These are phyloP conservation scores for Phytophthora pistaciae DNA, from an alignment of 352 stramenopile genomes.

Conservation along the genomic window DNA sequence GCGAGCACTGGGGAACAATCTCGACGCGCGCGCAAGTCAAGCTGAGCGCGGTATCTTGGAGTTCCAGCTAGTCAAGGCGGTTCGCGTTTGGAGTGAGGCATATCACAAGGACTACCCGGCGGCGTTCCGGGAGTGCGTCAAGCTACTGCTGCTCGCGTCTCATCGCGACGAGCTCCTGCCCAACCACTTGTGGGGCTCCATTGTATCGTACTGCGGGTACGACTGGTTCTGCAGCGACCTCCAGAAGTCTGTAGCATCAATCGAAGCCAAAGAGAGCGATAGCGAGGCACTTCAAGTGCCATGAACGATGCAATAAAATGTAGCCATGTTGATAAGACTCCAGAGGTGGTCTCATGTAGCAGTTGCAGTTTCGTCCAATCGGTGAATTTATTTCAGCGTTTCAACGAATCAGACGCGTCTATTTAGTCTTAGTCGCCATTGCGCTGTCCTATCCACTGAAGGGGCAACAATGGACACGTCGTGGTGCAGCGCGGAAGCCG, in stretches of 20 bases:
- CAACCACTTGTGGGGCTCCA: constrained; percentile 49
- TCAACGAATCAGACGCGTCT: constrained; percentile 22
- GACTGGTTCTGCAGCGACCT: constrained; percentile 45
- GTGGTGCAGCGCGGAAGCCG: constrained; percentile 10
- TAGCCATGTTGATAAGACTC: constrained; percentile 5
- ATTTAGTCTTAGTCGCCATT: constrained; percentile 2
- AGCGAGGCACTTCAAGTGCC: constrained; percentile 6
- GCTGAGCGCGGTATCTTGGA: constrained; percentile 52
- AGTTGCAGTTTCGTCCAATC: constrained; percentile 24
- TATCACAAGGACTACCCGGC: constrained; percentile 53
- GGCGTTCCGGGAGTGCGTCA: constrained; percentile 48
- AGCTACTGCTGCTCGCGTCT: constrained; percentile 45
- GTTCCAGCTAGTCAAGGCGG: constrained; percentile 40
- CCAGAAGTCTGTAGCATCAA: constrained; percentile 6
- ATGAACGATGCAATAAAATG: constrained; percentile 13
- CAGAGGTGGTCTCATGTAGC: background rate
- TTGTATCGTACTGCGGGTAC: constrained; percentile 57
- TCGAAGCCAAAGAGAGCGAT: constrained; percentile 18
- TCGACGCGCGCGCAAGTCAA: constrained; percentile 28
- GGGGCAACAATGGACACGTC: constrained; percentile 21
- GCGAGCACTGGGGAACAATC: constrained; percentile 17
- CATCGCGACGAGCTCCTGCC: constrained; percentile 39
- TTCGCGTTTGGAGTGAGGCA: constrained; percentile 48
- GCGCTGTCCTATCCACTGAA: constrained; percentile 1
- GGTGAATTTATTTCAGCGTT: background rate